These are phyloP conservation scores for Phenoliferia sp. DNA, from an alignment of 1,284 basidiomycete species.

Conservation along the genomic window DNA sequence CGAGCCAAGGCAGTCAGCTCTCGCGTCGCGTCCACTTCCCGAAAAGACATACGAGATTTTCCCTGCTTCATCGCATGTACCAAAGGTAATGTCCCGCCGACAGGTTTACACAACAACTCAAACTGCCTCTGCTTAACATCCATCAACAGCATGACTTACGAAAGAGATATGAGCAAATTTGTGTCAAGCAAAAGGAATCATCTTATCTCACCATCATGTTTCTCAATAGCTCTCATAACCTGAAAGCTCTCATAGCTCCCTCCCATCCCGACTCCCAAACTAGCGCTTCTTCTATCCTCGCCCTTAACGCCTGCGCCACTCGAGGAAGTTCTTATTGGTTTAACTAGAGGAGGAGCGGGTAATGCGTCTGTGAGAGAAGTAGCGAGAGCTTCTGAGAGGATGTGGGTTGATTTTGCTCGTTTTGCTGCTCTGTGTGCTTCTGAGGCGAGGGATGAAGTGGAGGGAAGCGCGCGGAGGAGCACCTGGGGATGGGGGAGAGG, in stretches of 20 bases:
- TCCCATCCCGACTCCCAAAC: no score
- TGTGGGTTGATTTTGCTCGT: background rate
- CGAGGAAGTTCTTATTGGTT: no score
- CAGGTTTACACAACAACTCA: slow-evolving; percentile 12
- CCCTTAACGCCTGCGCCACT: no score
- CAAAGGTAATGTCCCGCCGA: slow-evolving; percentile 16
- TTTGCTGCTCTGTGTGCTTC: background rate
- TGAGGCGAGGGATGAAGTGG: background rate
- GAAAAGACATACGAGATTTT: slow-evolving; percentile 6
- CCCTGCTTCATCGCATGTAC: slow-evolving; percentile 26
- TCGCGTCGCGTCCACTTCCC: background rate
- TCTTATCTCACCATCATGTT: no score
- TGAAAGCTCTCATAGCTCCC: slow-evolving; percentile 19
- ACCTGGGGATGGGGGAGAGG: no score
- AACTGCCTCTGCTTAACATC: slow-evolving; percentile 23
- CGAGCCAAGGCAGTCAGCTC: background rate
- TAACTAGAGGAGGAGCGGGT: no score
- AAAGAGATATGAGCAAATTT: no score
- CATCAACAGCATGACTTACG: slow-evolving; percentile 16
- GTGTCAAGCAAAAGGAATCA: no score
- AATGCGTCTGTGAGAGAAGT: background rate
- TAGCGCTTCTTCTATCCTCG: no score
- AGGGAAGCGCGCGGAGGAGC: background rate
- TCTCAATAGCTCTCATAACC: slow-evolving; percentile 26
- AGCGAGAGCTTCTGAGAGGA: background rate